A percentile compares a stretch with the other conserved stretches of the same genome.
Conservation (phyloP, 2,329 filamentous ascomycete genomes). For the Hypomyces perniciosus region DNA sequence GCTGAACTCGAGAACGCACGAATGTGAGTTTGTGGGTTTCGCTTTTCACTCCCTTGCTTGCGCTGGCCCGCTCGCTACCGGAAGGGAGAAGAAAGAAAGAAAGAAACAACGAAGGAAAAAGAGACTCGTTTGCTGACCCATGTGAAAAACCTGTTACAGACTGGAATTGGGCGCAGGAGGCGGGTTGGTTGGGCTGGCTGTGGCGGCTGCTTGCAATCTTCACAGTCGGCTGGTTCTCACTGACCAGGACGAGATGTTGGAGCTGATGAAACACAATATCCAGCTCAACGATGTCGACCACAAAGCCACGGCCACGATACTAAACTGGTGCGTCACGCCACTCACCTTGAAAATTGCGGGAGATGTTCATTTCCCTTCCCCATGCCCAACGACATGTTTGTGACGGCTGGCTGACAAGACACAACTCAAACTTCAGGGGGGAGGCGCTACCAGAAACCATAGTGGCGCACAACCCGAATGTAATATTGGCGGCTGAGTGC, state of each 20-base stretch:
- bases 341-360: background rate
- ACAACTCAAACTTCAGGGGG: conserved; percentile 42
- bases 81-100: background rate
- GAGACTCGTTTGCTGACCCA: conserved; percentile 5
- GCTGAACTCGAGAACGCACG: conserved; percentile 57
- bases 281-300: conserved; percentile 65
- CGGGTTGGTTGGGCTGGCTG: conserved; percentile 69
- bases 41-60: background rate
- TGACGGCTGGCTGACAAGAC: conserved; percentile 4
- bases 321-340: conserved; percentile 65
- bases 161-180: conserved; percentile 89
- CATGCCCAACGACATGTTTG: background rate
- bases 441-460: conserved; percentile 51
- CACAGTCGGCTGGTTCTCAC: conserved; percentile 65
- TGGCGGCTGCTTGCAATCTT: conserved; percentile 51
- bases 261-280: conserved; percentile 83
- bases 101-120: background rate
- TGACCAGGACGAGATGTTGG: conserved; percentile 80
- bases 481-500: conserved; percentile 92
- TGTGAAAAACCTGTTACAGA: conserved; percentile 37
- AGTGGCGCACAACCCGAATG: conserved; percentile 56
- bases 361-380: background rate
- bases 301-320: conserved; percentile 59
- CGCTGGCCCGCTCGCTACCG: background rate
- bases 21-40: conserved; percentile 54